Evolutionary conservation across 1,284 basidiomycete genomes (phyloP).

Genomic region (Moesziomyces globuligerus): DNA sequence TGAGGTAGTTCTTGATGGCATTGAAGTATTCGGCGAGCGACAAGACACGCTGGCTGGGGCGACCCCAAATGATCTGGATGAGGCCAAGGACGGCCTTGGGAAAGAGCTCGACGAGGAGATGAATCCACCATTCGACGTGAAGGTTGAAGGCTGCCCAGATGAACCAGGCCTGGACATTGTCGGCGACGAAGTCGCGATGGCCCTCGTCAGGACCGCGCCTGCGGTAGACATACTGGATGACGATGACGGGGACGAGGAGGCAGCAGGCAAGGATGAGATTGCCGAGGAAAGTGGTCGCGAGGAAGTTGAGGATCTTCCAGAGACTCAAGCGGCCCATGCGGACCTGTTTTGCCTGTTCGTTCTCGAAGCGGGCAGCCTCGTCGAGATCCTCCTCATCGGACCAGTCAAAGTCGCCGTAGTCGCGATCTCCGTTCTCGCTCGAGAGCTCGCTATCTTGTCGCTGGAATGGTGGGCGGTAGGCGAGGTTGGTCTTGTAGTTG

Average conservation of each 20-base stretch:
- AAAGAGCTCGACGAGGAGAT: conserved; percentile 60
- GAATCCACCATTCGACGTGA: conserved; percentile 62
- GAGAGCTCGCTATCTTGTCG: conserved; percentile 53
- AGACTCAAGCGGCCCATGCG: conserved; percentile 50
- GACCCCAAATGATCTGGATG: conserved; percentile 58
- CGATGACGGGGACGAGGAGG: conserved; percentile 57
- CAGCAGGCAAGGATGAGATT: conserved; percentile 57
- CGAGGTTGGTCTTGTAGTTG: conserved; percentile 23
- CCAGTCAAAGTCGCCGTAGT: conserved; percentile 64
- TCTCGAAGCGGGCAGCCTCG: conserved; percentile 47
- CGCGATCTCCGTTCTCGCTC: conserved; percentile 45
- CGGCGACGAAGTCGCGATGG: conserved; percentile 54
- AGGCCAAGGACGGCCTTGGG: conserved; percentile 47
- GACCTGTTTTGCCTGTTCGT: conserved; percentile 50
- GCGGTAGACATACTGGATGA: conserved; percentile 60
- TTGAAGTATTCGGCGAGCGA: conserved; percentile 59
- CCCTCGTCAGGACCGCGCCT: conserved; percentile 21
- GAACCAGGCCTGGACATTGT: conserved; percentile 64
- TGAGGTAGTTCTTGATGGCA: conserved; percentile 61
- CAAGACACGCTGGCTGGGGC: conserved; percentile 50
- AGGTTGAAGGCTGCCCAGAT: conserved; percentile 66
- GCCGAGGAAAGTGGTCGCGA: conserved; percentile 60
- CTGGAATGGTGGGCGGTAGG: conserved; percentile 32
- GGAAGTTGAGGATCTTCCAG: conserved; percentile 54
- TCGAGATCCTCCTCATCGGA: conserved; percentile 61